Evolutionary conservation across 2,329 filamentous ascomycete species (phyloP), one percentile per base, ranked within the genome.

Genomic region (Alternaria gaisen): DNA sequence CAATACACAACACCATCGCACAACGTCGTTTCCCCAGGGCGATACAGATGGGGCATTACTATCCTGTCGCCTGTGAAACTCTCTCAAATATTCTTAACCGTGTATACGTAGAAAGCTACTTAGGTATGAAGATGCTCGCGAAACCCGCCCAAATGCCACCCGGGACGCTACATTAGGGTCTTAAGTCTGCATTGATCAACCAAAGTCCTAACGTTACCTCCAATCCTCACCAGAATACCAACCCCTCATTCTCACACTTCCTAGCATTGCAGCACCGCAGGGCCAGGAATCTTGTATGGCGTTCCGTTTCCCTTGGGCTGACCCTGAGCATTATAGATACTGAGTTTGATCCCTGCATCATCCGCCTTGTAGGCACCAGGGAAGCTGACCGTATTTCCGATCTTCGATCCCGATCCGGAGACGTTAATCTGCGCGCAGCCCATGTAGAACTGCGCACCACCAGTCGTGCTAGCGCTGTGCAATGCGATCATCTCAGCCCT

Each of bases 251-350:
- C 18, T 36, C 46, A 3, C 1, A 20, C 14, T 32, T 16, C 20
- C 67, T 79, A 86, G 67, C 84, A 86, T 41, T 72, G 80, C 66
- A 86, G 84, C 16, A 85, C 72, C 5, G 78, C 72, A 40, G 84
- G 84, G 0, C 84, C 84, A 1, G 84, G 84, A 38, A 84, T 80
- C 18, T 75, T 82, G 63, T 86, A 86, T n/a, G 76, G 72, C 63
- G 64, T 41, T n/a, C 66, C 66, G 38, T 66, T 68, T 8, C 66
- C 66, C 43, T 57, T 64, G 1, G 66, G 66, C 36, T 65, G 57
- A 7, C 66, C 70, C 62, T 69, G 61, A 18, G 62, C 64, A 46
- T 64, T 70, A 51, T 77, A 77, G 41, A 78, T 65, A 46, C 72
- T 77, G 28, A 72, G 61, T 60, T 72, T 44, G 56, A 78, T 76